Base-by-base conservation (phyloP, 352 stramenopile species). In the Lagenidium giganteum region DNA sequence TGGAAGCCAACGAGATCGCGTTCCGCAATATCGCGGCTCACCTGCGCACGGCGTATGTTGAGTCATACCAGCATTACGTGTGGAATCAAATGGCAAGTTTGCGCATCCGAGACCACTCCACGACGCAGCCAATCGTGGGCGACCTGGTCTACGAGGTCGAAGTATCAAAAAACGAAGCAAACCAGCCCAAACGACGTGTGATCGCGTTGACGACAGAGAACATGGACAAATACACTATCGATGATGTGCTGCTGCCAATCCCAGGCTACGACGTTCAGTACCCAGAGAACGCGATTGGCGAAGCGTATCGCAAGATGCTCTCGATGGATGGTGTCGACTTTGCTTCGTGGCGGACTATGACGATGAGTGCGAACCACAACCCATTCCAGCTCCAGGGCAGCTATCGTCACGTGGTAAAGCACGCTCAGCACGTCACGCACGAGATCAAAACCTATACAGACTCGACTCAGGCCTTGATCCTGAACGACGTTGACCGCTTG, bases 31-130 rank as follows among this genome's bases (percentile, higher is more conserved):
- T 93, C 18, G 70, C 78, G 5, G 59, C 66, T 21, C 48, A 64
- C n/a, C 57, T 89, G n/a, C 78, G 78, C 16, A 43, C 64, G 11
- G 66, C 70, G 23, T 91, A 84, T 54, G 63, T 86, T 1, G 70
- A 94, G 30, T 58, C 81, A 21, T 96, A 98, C 51, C 94, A 98
- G 62, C 83, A 86, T 48, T 96, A 97, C 40, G 64, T 98, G 21
- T 99, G 91, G 91, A 98, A 99, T 67, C 64, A 90, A 54, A 95
- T 95, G 51, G 92, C 89, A 28, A 97, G 87, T 40, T 55, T 92
- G 47, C 75, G 95, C 8, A 69, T 98, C 14, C 67, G 78, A 8
- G 70, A 73, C 31, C 63, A 83, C 11, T 79, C 75, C 25, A 60
- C 57, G 2, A 71, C 65, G 17, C 42, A 67, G 27, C 60, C 92